These are phyloP conservation scores for Pneumocystis murina DNA, from an alignment of 1,139 yeast genomes.

Conservation along the genomic window DNA sequence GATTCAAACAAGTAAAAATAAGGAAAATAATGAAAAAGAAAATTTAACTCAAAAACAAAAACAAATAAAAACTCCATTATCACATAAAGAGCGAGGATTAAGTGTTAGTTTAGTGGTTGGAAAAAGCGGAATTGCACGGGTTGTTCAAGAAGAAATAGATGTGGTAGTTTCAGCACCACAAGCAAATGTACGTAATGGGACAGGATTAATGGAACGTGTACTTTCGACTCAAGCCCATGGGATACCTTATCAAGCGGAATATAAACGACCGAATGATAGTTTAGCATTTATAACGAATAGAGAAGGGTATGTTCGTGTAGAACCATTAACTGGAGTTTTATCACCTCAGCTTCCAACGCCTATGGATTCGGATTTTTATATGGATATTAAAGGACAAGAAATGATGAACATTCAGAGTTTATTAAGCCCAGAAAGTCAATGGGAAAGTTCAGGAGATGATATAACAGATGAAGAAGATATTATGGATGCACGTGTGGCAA, in stretches of 20 bases:
- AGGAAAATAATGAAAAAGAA: no score
- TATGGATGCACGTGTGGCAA: not conserved
- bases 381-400: not conserved
- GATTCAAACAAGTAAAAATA: no score
- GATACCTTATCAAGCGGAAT: no score
- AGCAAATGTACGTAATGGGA: no score
- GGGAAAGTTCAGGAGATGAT: not conserved
- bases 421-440: not conserved
- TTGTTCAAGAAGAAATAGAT: not conserved
- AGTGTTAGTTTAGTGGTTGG: not conserved
- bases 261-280: not conserved
- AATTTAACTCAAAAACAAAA: no score
- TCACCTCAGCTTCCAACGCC: not conserved
- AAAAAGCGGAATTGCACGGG: not conserved
- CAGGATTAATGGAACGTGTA: no score
- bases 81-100: not conserved
- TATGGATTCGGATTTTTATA: not conserved
- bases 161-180: not conserved
- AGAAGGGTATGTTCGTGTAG: not conserved
- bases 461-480: not conserved
- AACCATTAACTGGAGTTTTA: not conserved
- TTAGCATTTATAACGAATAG: not conserved
- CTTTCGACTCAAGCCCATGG: no score
- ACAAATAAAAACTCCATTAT: not conserved
- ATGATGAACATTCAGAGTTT: not conserved